These are phyloP conservation scores for Penicillium hordei DNA, from an alignment of 2,329 filamentous ascomycete species.

Conservation along the genomic window DNA sequence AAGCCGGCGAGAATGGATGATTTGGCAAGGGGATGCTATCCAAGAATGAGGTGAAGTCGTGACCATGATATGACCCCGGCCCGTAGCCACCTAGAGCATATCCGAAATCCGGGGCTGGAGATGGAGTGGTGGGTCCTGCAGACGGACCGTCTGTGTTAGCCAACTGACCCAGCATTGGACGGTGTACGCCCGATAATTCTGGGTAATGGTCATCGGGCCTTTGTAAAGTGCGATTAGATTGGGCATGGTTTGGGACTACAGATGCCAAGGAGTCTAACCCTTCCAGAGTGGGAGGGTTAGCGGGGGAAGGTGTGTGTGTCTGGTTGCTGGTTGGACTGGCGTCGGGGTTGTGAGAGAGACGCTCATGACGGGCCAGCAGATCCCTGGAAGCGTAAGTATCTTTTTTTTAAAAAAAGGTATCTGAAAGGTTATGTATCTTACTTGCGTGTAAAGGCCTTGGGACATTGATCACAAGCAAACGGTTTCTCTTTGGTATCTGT, in stretches of 20 bases:
- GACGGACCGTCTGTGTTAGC: slow-evolving; percentile 14
- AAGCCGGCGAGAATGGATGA: slow-evolving; percentile 35
- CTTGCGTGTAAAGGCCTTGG: slow-evolving; percentile 39
- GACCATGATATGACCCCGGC: slow-evolving; percentile 27
- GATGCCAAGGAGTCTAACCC: slow-evolving; percentile 32
- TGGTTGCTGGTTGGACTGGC: slow-evolving; percentile 13
- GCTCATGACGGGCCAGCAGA: slow-evolving; percentile 34
- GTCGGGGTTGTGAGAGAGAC: slow-evolving; percentile 28
- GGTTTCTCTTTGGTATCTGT: slow-evolving; percentile 40
- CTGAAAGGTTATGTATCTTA: slow-evolving; percentile 9
- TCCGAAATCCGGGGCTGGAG: slow-evolving; percentile 28
- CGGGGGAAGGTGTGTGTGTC: slow-evolving; percentile 20
- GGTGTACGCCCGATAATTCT: slow-evolving; percentile 11
- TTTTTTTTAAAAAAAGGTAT: background rate
- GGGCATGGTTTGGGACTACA: slow-evolving; percentile 25
- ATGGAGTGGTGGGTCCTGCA: slow-evolving; percentile 21
- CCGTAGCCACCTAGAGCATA: slow-evolving; percentile 18
- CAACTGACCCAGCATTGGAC: slow-evolving; percentile 14
- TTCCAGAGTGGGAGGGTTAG: slow-evolving; percentile 22
- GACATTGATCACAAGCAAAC: slow-evolving; percentile 30
- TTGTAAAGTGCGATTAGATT: slow-evolving; percentile 14
- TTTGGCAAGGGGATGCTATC: slow-evolving; percentile 37
- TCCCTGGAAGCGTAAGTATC: slow-evolving; percentile 26
- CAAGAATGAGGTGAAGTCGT: slow-evolving; percentile 38
- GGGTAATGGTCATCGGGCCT: slow-evolving; percentile 15